Conservation (phyloP, 2,329 filamentous ascomycete species). For the Talaromyces rugulosus region DNA sequence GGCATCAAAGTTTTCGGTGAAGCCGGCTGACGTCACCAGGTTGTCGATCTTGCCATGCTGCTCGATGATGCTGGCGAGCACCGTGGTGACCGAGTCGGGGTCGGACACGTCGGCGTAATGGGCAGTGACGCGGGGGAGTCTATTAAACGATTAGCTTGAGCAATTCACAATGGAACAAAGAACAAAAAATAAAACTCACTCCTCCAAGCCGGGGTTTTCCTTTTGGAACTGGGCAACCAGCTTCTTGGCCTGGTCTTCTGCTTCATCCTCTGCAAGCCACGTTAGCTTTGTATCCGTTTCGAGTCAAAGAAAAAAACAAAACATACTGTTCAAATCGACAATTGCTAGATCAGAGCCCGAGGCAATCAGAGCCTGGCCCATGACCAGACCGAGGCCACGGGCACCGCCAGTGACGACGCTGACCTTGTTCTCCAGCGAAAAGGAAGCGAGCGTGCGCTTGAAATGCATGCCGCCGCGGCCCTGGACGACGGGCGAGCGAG, state of each 20-base stretch:
- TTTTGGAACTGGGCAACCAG: constrained; percentile 71
- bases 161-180: neutral
- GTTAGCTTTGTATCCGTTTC: neutral
- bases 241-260: constrained; percentile 67
- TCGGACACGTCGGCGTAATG: constrained; percentile 86
- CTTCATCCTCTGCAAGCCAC: constrained; percentile 68
- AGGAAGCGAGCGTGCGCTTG: constrained; percentile 78
- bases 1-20: constrained; percentile 93
- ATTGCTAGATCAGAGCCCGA: constrained; percentile 87
- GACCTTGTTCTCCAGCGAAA: constrained; percentile 79
- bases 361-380: constrained; percentile 85
- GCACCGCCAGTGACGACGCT: constrained; percentile 88
- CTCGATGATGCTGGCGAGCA: constrained; percentile 65
- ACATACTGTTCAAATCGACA: constrained; percentile 85
- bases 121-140: constrained; percentile 76
- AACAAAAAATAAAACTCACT: constrained; percentile 42
- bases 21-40: constrained; percentile 92
- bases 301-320: constrained; percentile 4
- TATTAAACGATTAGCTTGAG: constrained; percentile 25
- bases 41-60: constrained; percentile 81
- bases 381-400: constrained; percentile 81
- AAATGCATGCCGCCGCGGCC: constrained; percentile 76
- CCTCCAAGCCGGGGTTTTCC: constrained; percentile 71
- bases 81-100: constrained; percentile 70
- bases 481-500: constrained; percentile 64